These are phyloP conservation scores for Ambrosia trifida DNA, from an alignment of 129 eudicot species.

Conservation along the genomic window DNA sequence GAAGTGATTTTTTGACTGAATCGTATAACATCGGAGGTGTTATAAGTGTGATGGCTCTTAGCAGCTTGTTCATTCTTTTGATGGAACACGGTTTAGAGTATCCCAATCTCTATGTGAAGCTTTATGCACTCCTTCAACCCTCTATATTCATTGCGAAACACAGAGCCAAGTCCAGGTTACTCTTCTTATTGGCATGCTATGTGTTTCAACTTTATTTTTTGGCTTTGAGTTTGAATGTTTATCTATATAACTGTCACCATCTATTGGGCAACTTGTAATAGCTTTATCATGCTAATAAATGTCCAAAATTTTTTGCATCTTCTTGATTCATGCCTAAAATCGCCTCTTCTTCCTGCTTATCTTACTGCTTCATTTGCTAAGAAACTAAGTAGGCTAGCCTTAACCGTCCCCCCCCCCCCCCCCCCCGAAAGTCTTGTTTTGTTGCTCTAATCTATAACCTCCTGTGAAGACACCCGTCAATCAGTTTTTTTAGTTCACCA, in stretches of 20 bases:
- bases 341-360: conserved; percentile 94
- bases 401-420: conserved; percentile 67
- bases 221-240: neutral
- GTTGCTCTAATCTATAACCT: conserved; percentile 85
- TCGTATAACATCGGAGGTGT: no score
- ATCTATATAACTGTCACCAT: neutral
- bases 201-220: neutral
- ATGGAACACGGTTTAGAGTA: no score
- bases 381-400: conserved; percentile 85
- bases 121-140: no score
- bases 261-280: no score
- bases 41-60: no score
- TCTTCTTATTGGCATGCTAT: neutral
- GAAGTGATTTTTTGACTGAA: conserved; percentile 94
- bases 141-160: no score
- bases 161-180: conserved; percentile 82
- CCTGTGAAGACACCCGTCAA: conserved; percentile 82
- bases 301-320: conserved; percentile 47
- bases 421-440: conserved; percentile 79
- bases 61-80: no score
- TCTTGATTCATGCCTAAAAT: conserved; percentile 89
- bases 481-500: conserved; percentile 82
- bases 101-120: no score
- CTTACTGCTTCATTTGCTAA: conserved; percentile 88
- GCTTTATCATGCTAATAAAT: no score